Evolutionary conservation across 73 alveolate genomes (phyloP).

Genomic region (Tetrahymena thermophila): DNA sequence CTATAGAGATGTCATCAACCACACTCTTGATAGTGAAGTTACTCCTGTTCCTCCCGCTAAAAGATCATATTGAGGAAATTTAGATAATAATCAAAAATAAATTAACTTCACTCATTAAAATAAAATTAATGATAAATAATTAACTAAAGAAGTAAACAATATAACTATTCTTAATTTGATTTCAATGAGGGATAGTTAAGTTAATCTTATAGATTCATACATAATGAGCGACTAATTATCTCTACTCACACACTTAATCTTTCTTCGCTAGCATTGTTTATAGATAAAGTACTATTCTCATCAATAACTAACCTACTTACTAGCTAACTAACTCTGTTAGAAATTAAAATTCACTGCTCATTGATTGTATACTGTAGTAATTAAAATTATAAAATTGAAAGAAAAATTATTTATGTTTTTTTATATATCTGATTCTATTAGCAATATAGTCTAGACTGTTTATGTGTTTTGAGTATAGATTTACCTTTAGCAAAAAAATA

Average conservation of each 20-base stretch:
- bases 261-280: not conserved
- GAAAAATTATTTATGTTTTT: not conserved
- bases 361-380: not conserved
- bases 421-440: not conserved
- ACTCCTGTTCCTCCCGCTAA: conserved; percentile 72
- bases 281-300: not conserved
- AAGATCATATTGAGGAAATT: conserved; percentile 56
- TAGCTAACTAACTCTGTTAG: not conserved
- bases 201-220: not conserved
- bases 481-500: not conserved
- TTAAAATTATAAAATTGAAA: not conserved
- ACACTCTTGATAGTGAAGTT: conserved; percentile 59
- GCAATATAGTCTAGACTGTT: not conserved
- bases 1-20: conserved; percentile 53
- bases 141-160: not conserved
- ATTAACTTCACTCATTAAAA: not conserved
- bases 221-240: not conserved
- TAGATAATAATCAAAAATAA: not conserved
- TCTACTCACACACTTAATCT: not conserved
- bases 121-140: not conserved
- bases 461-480: not conserved
- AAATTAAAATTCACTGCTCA: not conserved
- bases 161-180: not conserved
- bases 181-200: not conserved
- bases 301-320: too few species aligned